phyloP scores from a whole-genome alignment of 257 asterid species.

The Solanum sitiens region DNA sequence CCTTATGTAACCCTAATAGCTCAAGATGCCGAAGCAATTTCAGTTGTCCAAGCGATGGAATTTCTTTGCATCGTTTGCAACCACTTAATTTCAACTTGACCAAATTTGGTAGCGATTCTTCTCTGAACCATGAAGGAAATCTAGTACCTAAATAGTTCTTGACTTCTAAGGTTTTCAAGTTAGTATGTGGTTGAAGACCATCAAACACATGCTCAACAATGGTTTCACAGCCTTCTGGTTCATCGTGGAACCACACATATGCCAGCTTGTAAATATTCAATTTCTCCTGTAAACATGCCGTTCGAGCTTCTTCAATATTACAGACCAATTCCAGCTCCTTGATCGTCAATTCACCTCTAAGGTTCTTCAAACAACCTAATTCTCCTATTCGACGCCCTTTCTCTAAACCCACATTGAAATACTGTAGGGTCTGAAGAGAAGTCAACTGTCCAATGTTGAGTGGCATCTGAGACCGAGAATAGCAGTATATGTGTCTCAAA shows the following conservation, averaged over 20 bases:
- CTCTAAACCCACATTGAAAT: neutral
- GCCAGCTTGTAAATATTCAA: neutral
- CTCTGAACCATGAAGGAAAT: neutral
- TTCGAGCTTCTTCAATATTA: neutral
- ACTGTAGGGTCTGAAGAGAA: neutral
- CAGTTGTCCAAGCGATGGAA: too few species aligned
- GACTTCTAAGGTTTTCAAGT: constrained; percentile 2
- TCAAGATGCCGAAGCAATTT: too few species aligned
- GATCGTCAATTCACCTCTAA: neutral
- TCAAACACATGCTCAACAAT: constrained; percentile 1
- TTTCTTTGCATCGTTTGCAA: too few species aligned
- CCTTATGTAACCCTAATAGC: too few species aligned
- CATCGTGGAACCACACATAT: neutral
- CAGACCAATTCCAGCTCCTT: neutral
- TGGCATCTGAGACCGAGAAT: neutral
- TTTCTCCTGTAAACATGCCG: neutral
- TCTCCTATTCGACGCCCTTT: neutral
- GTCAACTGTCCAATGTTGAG: neutral
- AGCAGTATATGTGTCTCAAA: neutral
- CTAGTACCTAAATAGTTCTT: neutral
- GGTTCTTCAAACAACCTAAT: neutral
- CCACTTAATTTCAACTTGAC: too few species aligned
- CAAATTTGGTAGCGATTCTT: too few species aligned
- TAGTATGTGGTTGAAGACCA: constrained; percentile 11
- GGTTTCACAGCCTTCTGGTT: neutral